Base-by-base conservation (phyloP, 2,329 filamentous ascomycete genomes). In the Diaporthe vaccinii region DNA sequence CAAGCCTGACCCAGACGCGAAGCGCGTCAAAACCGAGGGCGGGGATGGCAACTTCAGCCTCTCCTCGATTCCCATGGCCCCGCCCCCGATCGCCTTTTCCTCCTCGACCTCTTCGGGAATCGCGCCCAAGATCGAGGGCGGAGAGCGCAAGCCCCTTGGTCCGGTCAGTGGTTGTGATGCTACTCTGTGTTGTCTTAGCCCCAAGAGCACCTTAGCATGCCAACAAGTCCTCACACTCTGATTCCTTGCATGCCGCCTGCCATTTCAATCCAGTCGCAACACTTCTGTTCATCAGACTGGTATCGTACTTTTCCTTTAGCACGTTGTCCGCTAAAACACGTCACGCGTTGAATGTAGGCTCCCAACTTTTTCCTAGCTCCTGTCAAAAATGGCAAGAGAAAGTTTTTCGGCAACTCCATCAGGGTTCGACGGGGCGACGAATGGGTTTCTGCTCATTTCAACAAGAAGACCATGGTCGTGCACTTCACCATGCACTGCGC, bases 11-110 rank as follows among this genome's bases (percentile, higher is more conserved):
- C 67, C 65, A 15, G 65, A 46, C 53, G 44, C 59, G 28, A 74
- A 74, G 44, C 62, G 73, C 46, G 39, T 70, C 49, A 74, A 74
- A n/a, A 71, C 34, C 25, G 67, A 74, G 67, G 73, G 67, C 28
- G 73, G 44, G 6, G 73, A 53, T 34, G 61, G n/a, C 72, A 28
- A 62, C 4, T 28, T 62, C 46, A 55, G 31, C 17, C 62, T 74
- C 20, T 71, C 44, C 12, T 70, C 73, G 2, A 71, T 74, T 25
- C 73, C 73, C 44, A 44, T 62, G 73, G 57, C 73, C 25, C 65
- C 72, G 25, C 20, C 22, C 7, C 14, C 20, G 4, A 25, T 49
- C 17, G 5, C 36, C 36, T 46, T 17, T 34, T 28, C 53, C 5
- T 59, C 31, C 28, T 39, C 57, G 15, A 39, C 12, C 44, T 17